Evolutionary conservation across 2,329 filamentous ascomycete genomes (phyloP).

Genomic region (Colletotrichum higginsianum): DNA sequence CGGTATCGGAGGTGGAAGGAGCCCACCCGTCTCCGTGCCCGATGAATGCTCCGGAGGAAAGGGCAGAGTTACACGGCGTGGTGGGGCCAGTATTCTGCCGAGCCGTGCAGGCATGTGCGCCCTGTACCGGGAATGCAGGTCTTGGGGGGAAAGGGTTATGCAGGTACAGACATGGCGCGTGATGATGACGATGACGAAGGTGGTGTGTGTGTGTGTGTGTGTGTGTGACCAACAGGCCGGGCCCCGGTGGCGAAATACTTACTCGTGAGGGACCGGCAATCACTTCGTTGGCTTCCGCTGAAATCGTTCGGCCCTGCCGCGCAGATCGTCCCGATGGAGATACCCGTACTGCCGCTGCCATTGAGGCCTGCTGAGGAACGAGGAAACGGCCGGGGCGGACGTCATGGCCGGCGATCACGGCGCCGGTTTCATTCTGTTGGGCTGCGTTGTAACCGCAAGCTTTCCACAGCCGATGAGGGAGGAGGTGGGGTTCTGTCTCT

Average conservation of each 20-base stretch:
- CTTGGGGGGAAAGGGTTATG: neutral
- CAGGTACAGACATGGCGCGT: slow-evolving; percentile 40
- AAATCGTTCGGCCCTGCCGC: neutral
- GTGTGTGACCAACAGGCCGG: neutral
- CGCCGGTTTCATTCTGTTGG: neutral
- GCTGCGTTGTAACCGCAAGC: neutral
- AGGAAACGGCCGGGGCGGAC: neutral
- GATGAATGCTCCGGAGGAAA: neutral
- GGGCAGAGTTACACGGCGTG: neutral
- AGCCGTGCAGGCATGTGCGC: neutral
- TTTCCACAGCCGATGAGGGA: neutral
- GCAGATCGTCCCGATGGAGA: neutral
- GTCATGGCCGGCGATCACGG: slow-evolving; percentile 4
- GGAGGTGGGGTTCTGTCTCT: no score
- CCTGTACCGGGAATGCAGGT: neutral
- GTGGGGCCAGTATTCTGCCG: neutral
- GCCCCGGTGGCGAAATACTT: neutral
- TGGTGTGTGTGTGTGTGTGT: no score
- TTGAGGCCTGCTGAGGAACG: neutral
- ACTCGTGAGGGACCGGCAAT: neutral
- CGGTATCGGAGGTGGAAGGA: neutral
- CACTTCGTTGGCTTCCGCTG: neutral
- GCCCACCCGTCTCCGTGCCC: neutral
- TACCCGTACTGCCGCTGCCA: neutral
- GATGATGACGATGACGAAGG: slow-evolving; percentile 4